Evolutionary conservation across 1,139 yeast genomes (phyloP).

Genomic region (Blastobotrys persicus): DNA sequence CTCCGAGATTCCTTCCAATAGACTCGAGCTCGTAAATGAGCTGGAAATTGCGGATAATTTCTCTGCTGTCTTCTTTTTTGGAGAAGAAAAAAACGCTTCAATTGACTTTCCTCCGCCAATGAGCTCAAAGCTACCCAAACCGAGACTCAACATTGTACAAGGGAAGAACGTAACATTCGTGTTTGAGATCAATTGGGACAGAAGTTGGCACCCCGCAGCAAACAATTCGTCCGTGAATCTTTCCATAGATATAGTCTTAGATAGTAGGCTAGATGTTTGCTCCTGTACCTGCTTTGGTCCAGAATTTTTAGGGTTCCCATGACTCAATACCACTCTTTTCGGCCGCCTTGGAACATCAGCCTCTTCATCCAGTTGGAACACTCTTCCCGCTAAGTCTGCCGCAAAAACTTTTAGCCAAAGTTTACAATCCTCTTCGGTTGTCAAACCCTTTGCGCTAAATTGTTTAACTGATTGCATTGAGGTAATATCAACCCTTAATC

Average conservation of each 20-base stretch:
- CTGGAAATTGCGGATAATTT: not conserved
- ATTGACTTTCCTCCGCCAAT: slow-evolving; percentile 10
- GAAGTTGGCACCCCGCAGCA: slow-evolving; percentile 30
- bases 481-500: slow-evolving; percentile 61
- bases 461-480: slow-evolving; percentile 90
- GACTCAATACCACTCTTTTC: slow-evolving; percentile 36
- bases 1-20: not conserved
- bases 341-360: slow-evolving; percentile 34
- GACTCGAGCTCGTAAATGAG: not conserved
- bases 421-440: slow-evolving; percentile 53
- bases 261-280: slow-evolving; percentile 13
- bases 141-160: slow-evolving; percentile 16
- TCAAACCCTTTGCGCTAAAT: slow-evolving; percentile 51
- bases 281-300: slow-evolving; percentile 17
- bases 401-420: slow-evolving; percentile 84
- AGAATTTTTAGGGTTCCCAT: slow-evolving; percentile 15
- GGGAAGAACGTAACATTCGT: slow-evolving; percentile 12
- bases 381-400: slow-evolving; percentile 71
- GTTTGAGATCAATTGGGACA: slow-evolving; percentile 16
- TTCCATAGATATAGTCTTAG: slow-evolving; percentile 18
- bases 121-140: slow-evolving; percentile 15
- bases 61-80: slow-evolving; percentile 1
- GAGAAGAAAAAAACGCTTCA: slow-evolving; percentile 13
- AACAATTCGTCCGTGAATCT: slow-evolving; percentile 27
- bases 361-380: slow-evolving; percentile 70